phyloP scores from a whole-genome alignment of 2,329 filamentous ascomycete genomes.

The Penicillium psychrosexuale region DNA sequence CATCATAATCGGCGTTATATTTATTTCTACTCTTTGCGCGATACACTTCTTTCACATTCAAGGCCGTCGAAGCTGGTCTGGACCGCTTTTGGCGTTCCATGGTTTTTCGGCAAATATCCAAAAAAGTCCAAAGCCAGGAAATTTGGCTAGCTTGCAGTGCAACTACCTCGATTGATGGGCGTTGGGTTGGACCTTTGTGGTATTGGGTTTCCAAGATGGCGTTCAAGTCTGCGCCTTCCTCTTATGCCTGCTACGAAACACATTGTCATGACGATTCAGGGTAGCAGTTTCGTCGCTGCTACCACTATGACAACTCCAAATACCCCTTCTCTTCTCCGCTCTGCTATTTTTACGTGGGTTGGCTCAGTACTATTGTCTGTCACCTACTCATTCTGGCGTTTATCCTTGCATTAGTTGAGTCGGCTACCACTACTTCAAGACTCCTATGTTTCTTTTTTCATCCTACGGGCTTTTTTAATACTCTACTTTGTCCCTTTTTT shows the following conservation, averaged over 20 bases:
- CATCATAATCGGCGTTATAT: conserved; percentile 25
- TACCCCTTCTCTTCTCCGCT: conserved; percentile 5
- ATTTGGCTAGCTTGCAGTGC: conserved; percentile 10
- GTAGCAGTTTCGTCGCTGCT: neutral
- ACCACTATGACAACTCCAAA: conserved; percentile 5
- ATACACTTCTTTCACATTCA: conserved; percentile 5
- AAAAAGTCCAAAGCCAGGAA: conserved; percentile 10
- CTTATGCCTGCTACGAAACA: conserved; percentile 5
- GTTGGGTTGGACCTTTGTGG: conserved; percentile 4
- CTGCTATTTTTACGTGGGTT: neutral
- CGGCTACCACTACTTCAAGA: neutral
- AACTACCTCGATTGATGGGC: conserved; percentile 6
- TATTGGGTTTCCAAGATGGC: conserved; percentile 12
- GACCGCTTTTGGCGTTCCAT: conserved; percentile 22
- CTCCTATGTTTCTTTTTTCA: neutral
- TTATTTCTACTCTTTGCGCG: neutral
- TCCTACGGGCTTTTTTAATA: conserved; percentile 10
- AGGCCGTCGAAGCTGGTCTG: conserved; percentile 28
- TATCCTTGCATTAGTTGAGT: conserved; percentile 10
- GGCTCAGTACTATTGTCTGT: neutral
- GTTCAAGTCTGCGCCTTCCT: conserved; percentile 9
- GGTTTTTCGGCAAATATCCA: conserved; percentile 11
- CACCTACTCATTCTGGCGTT: conserved; percentile 2
- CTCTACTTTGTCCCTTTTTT: conserved; percentile 1
- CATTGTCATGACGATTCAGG: conserved; percentile 6